phyloP scores from a whole-genome alignment of 148 eudicot genomes.

The Beta vulgaris region DNA sequence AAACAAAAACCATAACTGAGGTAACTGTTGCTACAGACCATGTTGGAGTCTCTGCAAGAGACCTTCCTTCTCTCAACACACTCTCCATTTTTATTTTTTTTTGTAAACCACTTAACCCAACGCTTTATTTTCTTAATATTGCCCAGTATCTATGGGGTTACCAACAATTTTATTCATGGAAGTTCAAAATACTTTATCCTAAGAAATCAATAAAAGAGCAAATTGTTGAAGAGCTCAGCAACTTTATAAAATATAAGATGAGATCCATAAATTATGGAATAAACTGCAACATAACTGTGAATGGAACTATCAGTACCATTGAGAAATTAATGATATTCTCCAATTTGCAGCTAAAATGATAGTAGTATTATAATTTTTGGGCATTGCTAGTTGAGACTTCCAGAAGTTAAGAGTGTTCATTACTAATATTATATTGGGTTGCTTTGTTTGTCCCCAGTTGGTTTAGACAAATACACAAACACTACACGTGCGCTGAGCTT shows the following conservation, averaged over 20 bases:
- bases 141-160: too few relatives aligned
- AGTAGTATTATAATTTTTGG: not conserved
- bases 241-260: not conserved
- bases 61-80: conserved; percentile 70
- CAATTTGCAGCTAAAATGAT: not conserved
- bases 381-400: not conserved
- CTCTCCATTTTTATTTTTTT: conserved; percentile 13
- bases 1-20: conserved; percentile 83
- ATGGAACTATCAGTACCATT: not conserved
- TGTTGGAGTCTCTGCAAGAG: conserved; percentile 91
- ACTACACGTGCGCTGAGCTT: conserved; percentile 33
- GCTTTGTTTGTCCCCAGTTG: conserved; percentile 8
- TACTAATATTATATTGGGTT: conserved; percentile 1
- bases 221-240: not conserved
- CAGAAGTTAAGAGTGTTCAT: not conserved
- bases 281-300: conserved; percentile 2
- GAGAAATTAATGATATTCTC: not conserved
- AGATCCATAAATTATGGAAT: conserved; percentile 31
- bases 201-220: too few relatives aligned
- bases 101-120: too few relatives aligned
- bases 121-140: too few relatives aligned
- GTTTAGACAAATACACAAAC: conserved; percentile 28
- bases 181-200: conserved; percentile 11
- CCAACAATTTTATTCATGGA: not conserved
- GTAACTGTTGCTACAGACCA: conserved; percentile 98